Percentiles rank a stretch among this genome's conserved stretches.
phyloP scores from a whole-genome alignment of 169 alveolate genomes.

The Plasmodium malariae region DNA sequence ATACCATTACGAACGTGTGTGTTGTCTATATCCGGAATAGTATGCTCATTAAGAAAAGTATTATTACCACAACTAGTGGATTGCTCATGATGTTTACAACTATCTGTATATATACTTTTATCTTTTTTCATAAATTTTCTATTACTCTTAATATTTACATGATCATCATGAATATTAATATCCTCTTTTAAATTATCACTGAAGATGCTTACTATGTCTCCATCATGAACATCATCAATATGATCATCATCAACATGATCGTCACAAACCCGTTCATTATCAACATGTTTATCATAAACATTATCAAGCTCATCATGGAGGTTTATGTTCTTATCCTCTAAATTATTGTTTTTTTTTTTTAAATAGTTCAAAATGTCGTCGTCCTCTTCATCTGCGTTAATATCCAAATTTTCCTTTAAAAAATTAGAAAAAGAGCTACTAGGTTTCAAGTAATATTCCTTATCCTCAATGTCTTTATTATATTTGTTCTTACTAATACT shows the following conservation, averaged over 20 bases:
- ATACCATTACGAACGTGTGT: not conserved
- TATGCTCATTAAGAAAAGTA: not conserved
- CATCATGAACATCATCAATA: too few species aligned
- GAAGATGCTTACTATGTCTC: not conserved
- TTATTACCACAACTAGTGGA: not conserved
- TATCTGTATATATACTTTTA: not conserved
- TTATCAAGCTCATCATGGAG: too few species aligned
- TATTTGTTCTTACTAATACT: not conserved
- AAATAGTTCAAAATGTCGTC: not conserved
- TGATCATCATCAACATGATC: too few species aligned
- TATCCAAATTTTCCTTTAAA: conserved; percentile 11
- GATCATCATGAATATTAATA: not conserved
- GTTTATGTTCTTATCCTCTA: not conserved
- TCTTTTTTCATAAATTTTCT: not conserved
- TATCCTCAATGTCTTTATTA: not conserved
- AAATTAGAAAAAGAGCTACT: conserved; percentile 21
- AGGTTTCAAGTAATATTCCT: not conserved
- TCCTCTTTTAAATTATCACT: conserved; percentile 15
- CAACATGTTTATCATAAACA: too few species aligned
- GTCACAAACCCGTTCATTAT: too few species aligned
- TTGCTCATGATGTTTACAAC: not conserved
- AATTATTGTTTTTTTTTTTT: conserved; percentile 17
- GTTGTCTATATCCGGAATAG: not conserved
- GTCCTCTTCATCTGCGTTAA: not conserved
- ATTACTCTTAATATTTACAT: not conserved